Evolutionary conservation across 2,329 filamentous ascomycete species (phyloP), one percentile per base, ranked within the genome.

Genomic region (Penicillium sp.): DNA sequence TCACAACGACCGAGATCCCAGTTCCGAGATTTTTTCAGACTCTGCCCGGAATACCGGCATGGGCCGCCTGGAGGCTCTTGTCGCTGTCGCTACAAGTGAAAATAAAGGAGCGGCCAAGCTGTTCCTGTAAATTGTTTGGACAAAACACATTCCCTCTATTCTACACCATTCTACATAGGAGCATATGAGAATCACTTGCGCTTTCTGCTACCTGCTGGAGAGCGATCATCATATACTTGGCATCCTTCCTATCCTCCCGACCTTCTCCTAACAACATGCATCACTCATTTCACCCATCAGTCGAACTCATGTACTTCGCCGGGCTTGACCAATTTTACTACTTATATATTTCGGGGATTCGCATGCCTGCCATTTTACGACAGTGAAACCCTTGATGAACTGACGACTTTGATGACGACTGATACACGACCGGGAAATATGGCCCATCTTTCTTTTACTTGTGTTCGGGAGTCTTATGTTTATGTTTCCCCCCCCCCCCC

Each of bases 81-180:
- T 79, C 38, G 78, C 78, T 23, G 77, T 79, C 48, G 78, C 78
- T 32, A 79, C 78, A 7, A 77, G 76, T 50, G 77, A 77, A 56
- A 74, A 76, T 49, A 73, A 74, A 57, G 66, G 67, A 18, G 56
- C 67, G 7, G 54, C 70, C 8, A 71, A 70, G 55, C 57, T 74
- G 42, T 72, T 68, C 49, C 51, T 67, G 54, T 71, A 62, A 65
- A 53, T 53, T 54, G 43, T 48, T 44, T 39, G 49, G 53, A 39
- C 39, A 53, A 49, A 44, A 38, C 14, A 42, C 18, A 19, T 30
- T 34, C 14, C 34, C 39, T 50, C 41, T 42, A 38, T 56, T 53
- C 40, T 59, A 41, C 38, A 39, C 30, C 42, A 45, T 40, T 29
- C 18, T n/a, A 18, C 38, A 54, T 41, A 30, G 16, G 36, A 19